Evolutionary conservation across 75 land plant genomes (phyloP), one percentile per base, ranked within the genome.

Genomic region (Cryptomeria japonica): DNA sequence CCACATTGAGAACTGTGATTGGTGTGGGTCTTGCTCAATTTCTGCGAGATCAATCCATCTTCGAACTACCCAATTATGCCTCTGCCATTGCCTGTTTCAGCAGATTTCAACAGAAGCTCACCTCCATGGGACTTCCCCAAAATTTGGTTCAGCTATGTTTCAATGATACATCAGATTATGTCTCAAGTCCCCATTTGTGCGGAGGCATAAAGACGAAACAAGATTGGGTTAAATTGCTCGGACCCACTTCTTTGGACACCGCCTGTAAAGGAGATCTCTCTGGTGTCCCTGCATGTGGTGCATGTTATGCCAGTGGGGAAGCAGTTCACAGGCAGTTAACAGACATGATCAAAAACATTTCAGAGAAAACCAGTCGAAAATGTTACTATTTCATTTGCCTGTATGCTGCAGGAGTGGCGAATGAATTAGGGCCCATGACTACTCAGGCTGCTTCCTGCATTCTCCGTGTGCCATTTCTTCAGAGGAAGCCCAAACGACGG

Each of bases 321-420:
- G 64, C 64, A 0, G 64, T 58, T 58, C 64, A 58, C 28, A 58
- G 64, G 64, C 28, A 58, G 16, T 58, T 58, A 22, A 58, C 64
- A 6, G 64, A 58, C 25, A 19, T 58, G 22, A 22, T 58, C 6
- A 58, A 19, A 5, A 58, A 58, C 28, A 58, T 58, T 58, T 19
- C 64, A 58, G 64, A 58, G 6, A 58, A 58, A 58, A 58, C 22
- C 25, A 58, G 64, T 58, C 64, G 64, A 22, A 58, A 58, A 58
- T 94, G 95, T 90, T 90, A 93, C 76, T 92, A 91, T 73, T 86
- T 89, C 44, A 83, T 91, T 28, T 70, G 90, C 68, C 41, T 94
- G 72, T 94, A 93, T 86, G 94, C 94, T 2, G 93, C 90, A 1
- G 94, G 94, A 18, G 84, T 94, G 56, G 90, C 83, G 12, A 94